A percentile compares a stretch with the other conserved stretches of the same genome.
phyloP scores from a whole-genome alignment of 1,139 yeast genomes.

The Meyerozyma smithsonii region DNA sequence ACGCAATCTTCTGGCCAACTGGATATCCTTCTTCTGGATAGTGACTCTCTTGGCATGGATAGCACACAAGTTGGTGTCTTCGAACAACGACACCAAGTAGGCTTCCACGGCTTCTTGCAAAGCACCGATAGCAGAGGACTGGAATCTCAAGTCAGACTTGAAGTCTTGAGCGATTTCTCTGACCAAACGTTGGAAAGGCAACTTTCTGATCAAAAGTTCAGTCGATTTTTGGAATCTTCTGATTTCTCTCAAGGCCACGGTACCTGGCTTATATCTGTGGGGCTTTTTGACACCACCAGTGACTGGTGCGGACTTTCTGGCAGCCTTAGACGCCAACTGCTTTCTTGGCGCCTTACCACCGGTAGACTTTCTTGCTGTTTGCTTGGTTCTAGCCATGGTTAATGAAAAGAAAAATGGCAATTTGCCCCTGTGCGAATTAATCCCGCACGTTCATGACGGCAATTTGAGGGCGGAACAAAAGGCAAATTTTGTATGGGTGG shows the following conservation, averaged over 20 bases:
- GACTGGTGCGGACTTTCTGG: constrained; percentile 50
- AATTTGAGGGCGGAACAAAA: constrained; percentile 1
- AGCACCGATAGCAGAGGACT: constrained; percentile 49
- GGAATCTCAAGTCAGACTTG: constrained; percentile 49
- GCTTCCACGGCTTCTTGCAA: constrained; percentile 53
- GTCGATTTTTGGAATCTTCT: constrained; percentile 52
- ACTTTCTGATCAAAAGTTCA: constrained; percentile 48
- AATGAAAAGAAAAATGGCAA: constrained; percentile 8
- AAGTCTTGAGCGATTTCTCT: constrained; percentile 49
- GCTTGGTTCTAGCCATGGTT: constrained; percentile 48
- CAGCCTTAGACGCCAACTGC: constrained; percentile 51
- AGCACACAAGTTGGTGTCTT: constrained; percentile 52
- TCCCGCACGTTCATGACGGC: background rate
- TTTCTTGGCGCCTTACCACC: constrained; percentile 55
- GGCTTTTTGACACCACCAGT: constrained; percentile 52
- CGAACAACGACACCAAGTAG: constrained; percentile 47
- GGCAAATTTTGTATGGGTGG: background rate
- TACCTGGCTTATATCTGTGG: constrained; percentile 54
- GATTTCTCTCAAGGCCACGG: constrained; percentile 52
- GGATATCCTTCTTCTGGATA: constrained; percentile 96
- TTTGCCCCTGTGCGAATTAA: constrained; percentile 3
- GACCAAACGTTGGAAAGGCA: constrained; percentile 47
- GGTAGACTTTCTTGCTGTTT: constrained; percentile 51
- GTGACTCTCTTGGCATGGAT: constrained; percentile 53
- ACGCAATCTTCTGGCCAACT: constrained; percentile 98